These are phyloP conservation scores for Eucalyptus grandis DNA, from an alignment of 345 rosid species.

Conservation along the genomic window DNA sequence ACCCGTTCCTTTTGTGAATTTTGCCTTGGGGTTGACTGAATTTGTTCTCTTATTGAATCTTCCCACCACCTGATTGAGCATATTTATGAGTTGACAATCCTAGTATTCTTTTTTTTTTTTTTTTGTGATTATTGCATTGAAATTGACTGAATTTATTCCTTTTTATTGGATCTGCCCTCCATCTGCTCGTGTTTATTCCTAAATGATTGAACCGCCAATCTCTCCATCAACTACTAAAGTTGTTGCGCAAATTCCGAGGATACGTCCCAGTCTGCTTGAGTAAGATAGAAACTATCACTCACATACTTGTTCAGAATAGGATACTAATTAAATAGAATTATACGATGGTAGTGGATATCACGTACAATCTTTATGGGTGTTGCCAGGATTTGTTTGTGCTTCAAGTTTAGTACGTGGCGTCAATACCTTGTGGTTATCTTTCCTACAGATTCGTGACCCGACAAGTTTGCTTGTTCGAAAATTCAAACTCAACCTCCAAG, in stretches of 20 bases:
- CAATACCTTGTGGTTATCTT: neutral
- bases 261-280: neutral
- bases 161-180: neutral
- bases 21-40: neutral
- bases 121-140: neutral
- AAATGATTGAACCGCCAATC: neutral
- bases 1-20: neutral
- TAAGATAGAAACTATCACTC: neutral
- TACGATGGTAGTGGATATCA: neutral
- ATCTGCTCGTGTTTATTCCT: neutral
- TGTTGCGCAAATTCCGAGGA: neutral
- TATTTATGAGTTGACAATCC: neutral
- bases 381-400: neutral
- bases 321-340: neutral
- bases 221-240: neutral
- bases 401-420: neutral
- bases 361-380: neutral
- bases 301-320: neutral
- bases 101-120: neutral
- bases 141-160: neutral
- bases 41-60: neutral
- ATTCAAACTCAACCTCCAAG: neutral
- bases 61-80: neutral
- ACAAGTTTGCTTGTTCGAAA: neutral
- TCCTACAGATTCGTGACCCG: neutral